Evolutionary conservation across 139 green algal genomes (phyloP), one percentile per base, ranked within the genome.

Genomic region (Medakamo hakoo): DNA sequence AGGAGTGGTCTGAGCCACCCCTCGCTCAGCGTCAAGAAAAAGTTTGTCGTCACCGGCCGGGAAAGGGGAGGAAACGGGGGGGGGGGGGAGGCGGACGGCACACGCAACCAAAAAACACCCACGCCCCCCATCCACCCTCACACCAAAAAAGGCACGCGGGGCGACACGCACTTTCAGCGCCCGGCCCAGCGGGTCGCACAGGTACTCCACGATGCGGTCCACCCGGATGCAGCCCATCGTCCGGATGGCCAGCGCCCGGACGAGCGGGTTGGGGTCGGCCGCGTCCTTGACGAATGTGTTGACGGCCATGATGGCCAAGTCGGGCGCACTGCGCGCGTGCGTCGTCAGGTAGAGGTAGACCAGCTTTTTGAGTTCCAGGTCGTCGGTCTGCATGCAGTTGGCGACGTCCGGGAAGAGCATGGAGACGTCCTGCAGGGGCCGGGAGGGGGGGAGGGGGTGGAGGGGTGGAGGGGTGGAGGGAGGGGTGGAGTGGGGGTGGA

Each of bases 251-350:
- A 99, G 76, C 0, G 93, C 90, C 20, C 93, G 76, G 49, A 99
- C 95, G 9, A 99, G 76, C 0, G 93, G 93, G 73, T 98, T 98
- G 30, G 88, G 84, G 69, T 98, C 93, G 77, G 96, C 88, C 2
- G 91, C 90, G 75, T 98, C 92, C 85, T 99, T 99, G 18, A 99
- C 93, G 77, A 99, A 99, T 0, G 93, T 99, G 77, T 99, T 99
- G 23, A 99, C 93, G 0, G 89, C 93, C 81, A 99, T 91, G 69
- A 99, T 97, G 55, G 90, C 87, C 60, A 99, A 77, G 69, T 99
- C 93, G 18, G 93, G 93, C 80, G 97, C 87, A 3, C 88, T 93
- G 67, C 98, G 98, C 55, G 93, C 93, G 61, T 98, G 97, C 74
- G 98, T 99, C 75, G 98, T 98, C 9, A 98, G 77, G 81, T 99